These are phyloP conservation scores for Castanea sativa DNA, from an alignment of 306 rosid genomes.

Conservation along the genomic window DNA sequence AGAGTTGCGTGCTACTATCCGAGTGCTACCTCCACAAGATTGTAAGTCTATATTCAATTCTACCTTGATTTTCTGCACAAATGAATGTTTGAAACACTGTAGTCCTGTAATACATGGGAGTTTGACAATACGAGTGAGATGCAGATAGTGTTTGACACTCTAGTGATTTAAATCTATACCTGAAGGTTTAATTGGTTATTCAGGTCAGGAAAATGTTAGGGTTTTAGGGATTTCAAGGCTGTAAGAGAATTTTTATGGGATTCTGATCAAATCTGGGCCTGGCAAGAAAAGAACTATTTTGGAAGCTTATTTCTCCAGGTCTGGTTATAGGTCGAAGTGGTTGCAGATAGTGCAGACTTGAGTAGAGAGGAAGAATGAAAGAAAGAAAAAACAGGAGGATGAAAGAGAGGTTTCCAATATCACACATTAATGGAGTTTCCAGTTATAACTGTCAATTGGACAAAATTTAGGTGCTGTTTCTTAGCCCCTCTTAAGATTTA, in stretches of 20 bases:
- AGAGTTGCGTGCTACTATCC: conserved; percentile 75
- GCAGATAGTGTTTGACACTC: no score
- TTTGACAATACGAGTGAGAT: background rate
- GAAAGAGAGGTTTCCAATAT: background rate
- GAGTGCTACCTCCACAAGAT: conserved; percentile 86
- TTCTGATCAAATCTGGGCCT: background rate
- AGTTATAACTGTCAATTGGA: background rate
- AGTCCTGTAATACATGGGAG: no score
- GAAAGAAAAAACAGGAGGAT: background rate
- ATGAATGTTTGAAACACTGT: background rate
- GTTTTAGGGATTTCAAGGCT: background rate
- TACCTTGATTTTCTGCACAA: conserved; percentile 11
- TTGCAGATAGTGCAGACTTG: background rate
- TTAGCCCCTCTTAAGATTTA: no score
- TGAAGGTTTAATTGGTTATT: background rate
- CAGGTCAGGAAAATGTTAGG: background rate
- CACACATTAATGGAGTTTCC: background rate
- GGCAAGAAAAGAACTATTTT: background rate
- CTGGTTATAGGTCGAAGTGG: conserved; percentile 11
- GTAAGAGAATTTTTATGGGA: background rate
- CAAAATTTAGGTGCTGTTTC: no score
- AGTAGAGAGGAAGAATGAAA: background rate
- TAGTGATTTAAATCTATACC: background rate
- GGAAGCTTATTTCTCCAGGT: background rate
- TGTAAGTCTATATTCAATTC: conserved; percentile 48